phyloP scores from a whole-genome alignment of 2,329 filamentous ascomycete species.

The Chlorencoelia australis region DNA sequence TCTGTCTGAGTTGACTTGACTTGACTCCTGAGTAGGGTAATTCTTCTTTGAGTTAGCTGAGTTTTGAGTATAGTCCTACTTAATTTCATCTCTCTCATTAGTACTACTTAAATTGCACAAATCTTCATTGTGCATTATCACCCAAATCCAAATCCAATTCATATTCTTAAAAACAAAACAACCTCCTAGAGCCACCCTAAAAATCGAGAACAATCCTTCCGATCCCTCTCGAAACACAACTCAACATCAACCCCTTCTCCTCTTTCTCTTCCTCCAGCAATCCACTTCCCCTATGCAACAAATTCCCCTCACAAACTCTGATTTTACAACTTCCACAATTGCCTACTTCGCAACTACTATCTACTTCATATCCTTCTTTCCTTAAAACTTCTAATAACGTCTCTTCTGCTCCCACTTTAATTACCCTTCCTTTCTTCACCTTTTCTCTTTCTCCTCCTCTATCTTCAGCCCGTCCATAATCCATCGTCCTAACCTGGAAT shows the following conservation, averaged over 20 bases:
- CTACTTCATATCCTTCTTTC: conserved; percentile 31
- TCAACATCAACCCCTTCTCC: conserved; percentile 14
- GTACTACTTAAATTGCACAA: no score
- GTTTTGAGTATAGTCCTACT: no score
- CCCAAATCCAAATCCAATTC: no score
- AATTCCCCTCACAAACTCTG: conserved; percentile 28
- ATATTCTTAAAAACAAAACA: no score
- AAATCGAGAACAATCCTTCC: conserved; percentile 16
- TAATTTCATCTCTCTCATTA: no score
- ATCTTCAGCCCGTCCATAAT: no score
- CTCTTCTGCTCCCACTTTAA: conserved; percentile 35
- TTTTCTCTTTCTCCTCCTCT: no score
- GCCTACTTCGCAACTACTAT: conserved; percentile 33
- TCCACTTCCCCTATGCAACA: conserved; percentile 32
- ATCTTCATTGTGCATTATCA: no score
- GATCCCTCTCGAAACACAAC: conserved; percentile 17
- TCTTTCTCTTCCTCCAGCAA: conserved; percentile 29
- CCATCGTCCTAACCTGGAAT: conserved; percentile 42
- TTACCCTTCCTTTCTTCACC: conserved; percentile 27
- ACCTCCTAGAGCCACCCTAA: no score
- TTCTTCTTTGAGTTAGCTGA: no score
- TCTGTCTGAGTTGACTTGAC: no score
- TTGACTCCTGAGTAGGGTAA: no score
- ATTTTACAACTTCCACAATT: conserved; percentile 36
- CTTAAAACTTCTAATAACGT: conserved; percentile 33